phyloP scores from a whole-genome alignment of 2,329 filamentous ascomycete species.

The Mariannaea sp. region DNA sequence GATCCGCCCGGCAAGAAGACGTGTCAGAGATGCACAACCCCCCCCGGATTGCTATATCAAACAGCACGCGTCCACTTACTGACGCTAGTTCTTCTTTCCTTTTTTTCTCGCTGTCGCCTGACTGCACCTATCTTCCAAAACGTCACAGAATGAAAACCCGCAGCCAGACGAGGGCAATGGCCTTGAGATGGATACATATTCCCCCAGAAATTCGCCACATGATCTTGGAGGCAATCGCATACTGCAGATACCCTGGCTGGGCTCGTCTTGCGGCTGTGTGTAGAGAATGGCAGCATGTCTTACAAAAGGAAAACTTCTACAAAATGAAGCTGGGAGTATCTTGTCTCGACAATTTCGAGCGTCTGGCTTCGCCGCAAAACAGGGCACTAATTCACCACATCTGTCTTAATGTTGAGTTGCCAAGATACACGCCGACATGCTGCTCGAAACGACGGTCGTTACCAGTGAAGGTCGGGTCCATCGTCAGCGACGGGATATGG shows the following conservation, averaged over 20 bases:
- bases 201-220: conserved; percentile 41
- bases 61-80: too few species aligned
- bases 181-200: conserved; percentile 25
- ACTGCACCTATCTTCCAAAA: not conserved
- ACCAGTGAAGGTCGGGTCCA: not conserved
- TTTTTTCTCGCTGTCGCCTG: too few species aligned
- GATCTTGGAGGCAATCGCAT: conserved; percentile 37
- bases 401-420: conserved; percentile 39
- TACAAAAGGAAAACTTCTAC: conserved; percentile 40
- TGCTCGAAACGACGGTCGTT: conserved; percentile 19
- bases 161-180: not conserved
- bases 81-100: too few species aligned
- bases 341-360: conserved; percentile 34
- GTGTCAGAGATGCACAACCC: too few species aligned
- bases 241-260: conserved; percentile 40
- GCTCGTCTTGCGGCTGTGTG: conserved; percentile 42
- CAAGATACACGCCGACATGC: conserved; percentile 30
- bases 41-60: too few species aligned
- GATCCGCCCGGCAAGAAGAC: too few species aligned
- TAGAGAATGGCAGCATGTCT: conserved; percentile 42
- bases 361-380: conserved; percentile 25
- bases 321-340: conserved; percentile 34
- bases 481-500: conserved; percentile 30
- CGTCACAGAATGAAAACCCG: not conserved
- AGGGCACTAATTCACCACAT: conserved; percentile 38